Evolutionary conservation across 371 early-diverging fungal species (phyloP), one percentile per base, ranked within the genome.

Genomic region (Nematocida sp.): DNA sequence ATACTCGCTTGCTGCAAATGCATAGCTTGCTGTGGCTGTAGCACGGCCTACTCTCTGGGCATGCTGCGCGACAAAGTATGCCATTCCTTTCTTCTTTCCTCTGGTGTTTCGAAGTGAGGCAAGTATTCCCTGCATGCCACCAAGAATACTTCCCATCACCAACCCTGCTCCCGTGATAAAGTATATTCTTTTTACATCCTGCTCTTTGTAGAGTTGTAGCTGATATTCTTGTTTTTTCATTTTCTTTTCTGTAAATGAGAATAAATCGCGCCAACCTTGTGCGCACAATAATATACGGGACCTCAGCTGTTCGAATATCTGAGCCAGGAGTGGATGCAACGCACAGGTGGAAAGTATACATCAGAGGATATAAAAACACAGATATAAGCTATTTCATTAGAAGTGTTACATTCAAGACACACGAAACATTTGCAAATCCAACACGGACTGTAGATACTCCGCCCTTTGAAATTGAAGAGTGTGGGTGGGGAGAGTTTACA

Each of bases 381-480:
- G 69, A 73, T 46, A 62, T 82, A 67, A 72, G 75, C 83, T 82
- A 82, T 39, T 73, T 82, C 27, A 67, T 74, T 18, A 13, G 75
- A 23, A 74, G 74, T 45, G 56, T 82, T 23, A 78, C 80, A 25
- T 74, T 82, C 74, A 82, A 73, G 58, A 66, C 62, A 42, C 83
- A 82, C 57, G 83, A 82, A 56, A 82, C 83, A 52, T 82, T 82
- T 55, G 46, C 73, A 61, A 74, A 82, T 11, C 83, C 83, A 3
- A 74, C 76, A 15, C 64, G 83, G 25, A 64, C 66, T 13, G 71
- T 82, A 3, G 71, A 67, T 39, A 66, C 69, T 39, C 83, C 73
- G n/a, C 83, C 83, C 6, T 82, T 82, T 73, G 74, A 73, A 52
- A 58, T 82, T 15, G 83, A 82, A 66, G 83, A 82, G 80, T 67